These are phyloP conservation scores for Verticillium nubilum DNA, from an alignment of 2,329 filamentous ascomycete species.

Conservation along the genomic window DNA sequence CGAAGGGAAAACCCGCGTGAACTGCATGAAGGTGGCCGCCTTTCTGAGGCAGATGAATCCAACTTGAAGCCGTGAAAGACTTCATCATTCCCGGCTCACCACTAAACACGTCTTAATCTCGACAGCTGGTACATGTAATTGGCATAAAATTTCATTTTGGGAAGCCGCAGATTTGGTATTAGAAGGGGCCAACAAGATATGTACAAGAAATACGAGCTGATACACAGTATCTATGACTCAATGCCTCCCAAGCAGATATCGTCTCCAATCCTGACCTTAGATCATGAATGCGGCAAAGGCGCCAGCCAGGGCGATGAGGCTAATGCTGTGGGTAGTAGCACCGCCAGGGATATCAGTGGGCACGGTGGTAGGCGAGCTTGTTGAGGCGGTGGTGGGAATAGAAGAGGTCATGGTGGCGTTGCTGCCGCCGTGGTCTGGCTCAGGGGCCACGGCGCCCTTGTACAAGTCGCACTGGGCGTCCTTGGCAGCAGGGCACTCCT, in stretches of 20 bases:
- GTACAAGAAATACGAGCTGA: background rate
- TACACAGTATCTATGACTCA: background rate
- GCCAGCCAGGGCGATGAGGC: constrained; percentile 18
- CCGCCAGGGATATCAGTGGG: constrained; percentile 14
- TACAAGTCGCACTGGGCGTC: constrained; percentile 43
- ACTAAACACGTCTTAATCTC: too few relatives aligned
- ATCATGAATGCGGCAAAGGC: constrained; percentile 22
- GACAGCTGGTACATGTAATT: background rate
- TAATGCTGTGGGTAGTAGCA: constrained; percentile 18
- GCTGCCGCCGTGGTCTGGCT: constrained; percentile 6
- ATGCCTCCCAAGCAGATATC: background rate
- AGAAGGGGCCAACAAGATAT: background rate
- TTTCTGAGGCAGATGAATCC: too few relatives aligned
- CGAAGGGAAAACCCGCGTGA: too few relatives aligned
- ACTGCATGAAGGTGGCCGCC: too few relatives aligned
- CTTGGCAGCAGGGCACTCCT: constrained; percentile 39
- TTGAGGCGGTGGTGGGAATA: constrained; percentile 6
- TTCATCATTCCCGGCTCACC: too few relatives aligned
- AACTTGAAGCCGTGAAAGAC: too few relatives aligned
- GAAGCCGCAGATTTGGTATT: background rate
- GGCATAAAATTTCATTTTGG: too few relatives aligned
- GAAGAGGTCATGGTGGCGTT: constrained; percentile 11
- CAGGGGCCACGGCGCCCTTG: constrained; percentile 18
- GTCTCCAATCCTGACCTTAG: constrained; percentile 6
- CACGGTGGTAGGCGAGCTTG: constrained; percentile 6